A percentile compares a stretch with the other conserved stretches of the same genome.
Evolutionary conservation across 2,329 filamentous ascomycete genomes (phyloP).

Genomic region (Elsinoe australis): DNA sequence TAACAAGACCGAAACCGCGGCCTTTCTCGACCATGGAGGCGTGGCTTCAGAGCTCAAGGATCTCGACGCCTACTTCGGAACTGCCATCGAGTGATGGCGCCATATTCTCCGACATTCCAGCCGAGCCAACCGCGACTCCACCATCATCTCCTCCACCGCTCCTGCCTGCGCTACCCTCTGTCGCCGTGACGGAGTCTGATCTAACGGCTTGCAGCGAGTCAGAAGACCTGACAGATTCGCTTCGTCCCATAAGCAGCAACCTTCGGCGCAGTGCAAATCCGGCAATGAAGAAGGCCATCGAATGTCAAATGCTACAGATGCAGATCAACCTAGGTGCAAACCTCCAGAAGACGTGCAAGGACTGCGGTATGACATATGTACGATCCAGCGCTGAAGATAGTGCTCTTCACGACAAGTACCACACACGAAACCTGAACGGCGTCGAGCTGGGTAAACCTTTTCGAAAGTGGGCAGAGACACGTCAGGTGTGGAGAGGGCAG

Average conservation of each 20-base stretch:
- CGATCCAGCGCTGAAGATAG: constrained; percentile 54
- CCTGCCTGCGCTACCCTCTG: constrained; percentile 25
- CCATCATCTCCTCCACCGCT: constrained; percentile 46
- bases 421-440: constrained; percentile 53
- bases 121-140: constrained; percentile 36
- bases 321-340: constrained; percentile 53
- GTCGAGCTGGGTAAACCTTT: constrained; percentile 55
- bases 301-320: constrained; percentile 46
- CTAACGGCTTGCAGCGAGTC: too few relatives aligned
- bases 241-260: not conserved
- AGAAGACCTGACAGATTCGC: too few relatives aligned
- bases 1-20: constrained; percentile 10
- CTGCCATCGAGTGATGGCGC: constrained; percentile 21
- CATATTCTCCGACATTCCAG: constrained; percentile 24
- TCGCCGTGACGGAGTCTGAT: constrained; percentile 22
- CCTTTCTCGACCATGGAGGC: constrained; percentile 4
- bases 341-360: constrained; percentile 49
- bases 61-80: constrained; percentile 8
- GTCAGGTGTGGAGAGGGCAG: constrained; percentile 16
- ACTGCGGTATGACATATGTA: constrained; percentile 60
- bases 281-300: constrained; percentile 21
- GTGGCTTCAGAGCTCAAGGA: constrained; percentile 9
- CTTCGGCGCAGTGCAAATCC: not conserved
- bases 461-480: constrained; percentile 34
- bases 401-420: constrained; percentile 57